Evolutionary conservation across 1,139 yeast species (phyloP).

Genomic region (Geotrichum europaeum): DNA sequence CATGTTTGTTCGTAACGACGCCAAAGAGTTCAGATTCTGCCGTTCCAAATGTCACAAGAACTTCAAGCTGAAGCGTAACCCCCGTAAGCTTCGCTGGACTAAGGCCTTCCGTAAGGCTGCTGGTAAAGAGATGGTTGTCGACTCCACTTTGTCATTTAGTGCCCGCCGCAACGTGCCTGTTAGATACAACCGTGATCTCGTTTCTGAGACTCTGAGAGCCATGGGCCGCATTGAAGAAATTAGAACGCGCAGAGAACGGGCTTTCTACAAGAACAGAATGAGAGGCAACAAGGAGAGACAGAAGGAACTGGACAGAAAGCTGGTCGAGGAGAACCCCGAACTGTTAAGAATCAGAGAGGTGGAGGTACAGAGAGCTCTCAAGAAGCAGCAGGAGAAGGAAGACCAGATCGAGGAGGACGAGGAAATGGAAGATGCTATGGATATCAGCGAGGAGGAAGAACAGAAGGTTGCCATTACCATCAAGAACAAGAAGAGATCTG

Average conservation of each 20-base stretch:
- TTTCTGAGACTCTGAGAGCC: constrained; percentile 87
- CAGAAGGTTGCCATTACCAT: constrained; percentile 75
- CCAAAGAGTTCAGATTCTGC: constrained; percentile 94
- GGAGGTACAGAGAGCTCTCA: constrained; percentile 76
- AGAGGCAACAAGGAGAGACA: constrained; percentile 89
- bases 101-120: constrained; percentile 99
- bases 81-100: constrained; percentile 97
- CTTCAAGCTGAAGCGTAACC: constrained; percentile 97
- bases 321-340: constrained; percentile 84
- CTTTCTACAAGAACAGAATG: constrained; percentile 99
- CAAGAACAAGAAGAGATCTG: constrained; percentile 47
- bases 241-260: constrained; percentile 93
- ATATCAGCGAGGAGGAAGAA: constrained; percentile 39
- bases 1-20: constrained; percentile 96
- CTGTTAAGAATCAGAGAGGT: constrained; percentile 88
- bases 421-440: constrained; percentile 45
- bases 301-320: constrained; percentile 77
- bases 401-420: constrained; percentile 44
- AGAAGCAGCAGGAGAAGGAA: constrained; percentile 58
- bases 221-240: constrained; percentile 96
- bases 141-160: constrained; percentile 91
- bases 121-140: constrained; percentile 97
- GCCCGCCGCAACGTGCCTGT: constrained; percentile 98
- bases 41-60: constrained; percentile 97
- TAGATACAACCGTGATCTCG: constrained; percentile 93